These are phyloP conservation scores for Podospora pseudopauciseta DNA, from an alignment of 495 filamentous ascomycete species.

Conservation along the genomic window DNA sequence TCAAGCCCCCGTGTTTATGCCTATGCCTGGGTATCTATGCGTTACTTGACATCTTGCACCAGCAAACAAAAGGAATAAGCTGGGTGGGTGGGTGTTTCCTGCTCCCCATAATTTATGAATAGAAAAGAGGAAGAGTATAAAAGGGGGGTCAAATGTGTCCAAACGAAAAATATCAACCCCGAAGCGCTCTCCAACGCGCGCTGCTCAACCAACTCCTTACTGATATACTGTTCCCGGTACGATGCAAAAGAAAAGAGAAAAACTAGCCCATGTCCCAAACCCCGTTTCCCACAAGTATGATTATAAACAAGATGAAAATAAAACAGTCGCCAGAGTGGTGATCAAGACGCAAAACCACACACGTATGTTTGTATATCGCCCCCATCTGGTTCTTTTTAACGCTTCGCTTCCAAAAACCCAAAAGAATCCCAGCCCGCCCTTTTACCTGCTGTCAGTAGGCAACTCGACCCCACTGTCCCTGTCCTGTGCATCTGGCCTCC, in stretches of 20 bases:
- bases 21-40: neutral
- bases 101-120: neutral
- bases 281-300: neutral
- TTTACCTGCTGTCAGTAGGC: constrained; percentile 35
- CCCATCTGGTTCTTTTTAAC: neutral
- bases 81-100: neutral
- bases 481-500: constrained; percentile 43
- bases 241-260: neutral
- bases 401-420: neutral
- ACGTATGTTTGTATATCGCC: neutral
- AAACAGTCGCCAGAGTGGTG: constrained; percentile 2
- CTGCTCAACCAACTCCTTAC: neutral
- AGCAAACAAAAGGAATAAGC: neutral
- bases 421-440: neutral
- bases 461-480: constrained; percentile 54
- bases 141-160: neutral
- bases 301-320: constrained; percentile 4
- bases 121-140: neutral
- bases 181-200: neutral
- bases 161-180: neutral
- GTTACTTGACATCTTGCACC: neutral
- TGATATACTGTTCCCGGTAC: neutral
- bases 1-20: neutral
- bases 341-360: neutral
- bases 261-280: neutral